Conservation (phyloP, 768 basidiomycete genomes). For the Lentinula lateritia region DNA sequence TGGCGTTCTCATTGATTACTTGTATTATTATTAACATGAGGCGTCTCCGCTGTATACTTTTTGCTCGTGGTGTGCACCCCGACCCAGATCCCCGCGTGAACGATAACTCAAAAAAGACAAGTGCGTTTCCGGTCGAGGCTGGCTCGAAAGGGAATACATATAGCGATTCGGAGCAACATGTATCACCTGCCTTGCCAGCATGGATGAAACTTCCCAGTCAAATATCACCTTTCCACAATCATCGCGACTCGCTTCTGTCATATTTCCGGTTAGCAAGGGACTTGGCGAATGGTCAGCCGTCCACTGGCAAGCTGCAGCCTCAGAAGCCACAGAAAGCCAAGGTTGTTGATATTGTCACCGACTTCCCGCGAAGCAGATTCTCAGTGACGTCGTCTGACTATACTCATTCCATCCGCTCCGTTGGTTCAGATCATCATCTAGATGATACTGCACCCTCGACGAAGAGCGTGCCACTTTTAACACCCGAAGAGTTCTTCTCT, state of each 20-base stretch:
- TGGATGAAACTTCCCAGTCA: constrained; percentile 7
- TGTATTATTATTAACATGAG: neutral
- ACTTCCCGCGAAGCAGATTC: constrained; percentile 25
- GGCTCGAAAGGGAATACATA: neutral
- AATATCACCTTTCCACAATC: constrained; percentile 3
- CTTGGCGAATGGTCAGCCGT: neutral
- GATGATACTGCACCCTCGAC: neutral
- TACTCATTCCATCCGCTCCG: constrained; percentile 13
- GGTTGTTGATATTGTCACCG: constrained; percentile 20
- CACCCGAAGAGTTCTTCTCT: constrained; percentile 15
- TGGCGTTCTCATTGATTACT: constrained; percentile 1
- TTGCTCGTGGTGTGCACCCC: neutral
- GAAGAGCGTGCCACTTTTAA: neutral
- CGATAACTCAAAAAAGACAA: neutral
- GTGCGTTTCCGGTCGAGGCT: neutral
- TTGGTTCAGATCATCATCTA: constrained; percentile 5
- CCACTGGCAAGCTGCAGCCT: neutral
- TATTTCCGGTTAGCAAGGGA: neutral
- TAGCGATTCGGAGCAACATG: neutral
- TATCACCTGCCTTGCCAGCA: neutral
- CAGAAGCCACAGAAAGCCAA: neutral
- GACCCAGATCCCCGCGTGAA: neutral
- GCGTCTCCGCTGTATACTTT: neutral
- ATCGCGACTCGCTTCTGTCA: constrained; percentile 6
- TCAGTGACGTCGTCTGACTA: constrained; percentile 27